Percentiles rank a stretch among this genome's conserved stretches.
Conservation (phyloP, 768 basidiomycete species). For the Kwoniella sp. region DNA sequence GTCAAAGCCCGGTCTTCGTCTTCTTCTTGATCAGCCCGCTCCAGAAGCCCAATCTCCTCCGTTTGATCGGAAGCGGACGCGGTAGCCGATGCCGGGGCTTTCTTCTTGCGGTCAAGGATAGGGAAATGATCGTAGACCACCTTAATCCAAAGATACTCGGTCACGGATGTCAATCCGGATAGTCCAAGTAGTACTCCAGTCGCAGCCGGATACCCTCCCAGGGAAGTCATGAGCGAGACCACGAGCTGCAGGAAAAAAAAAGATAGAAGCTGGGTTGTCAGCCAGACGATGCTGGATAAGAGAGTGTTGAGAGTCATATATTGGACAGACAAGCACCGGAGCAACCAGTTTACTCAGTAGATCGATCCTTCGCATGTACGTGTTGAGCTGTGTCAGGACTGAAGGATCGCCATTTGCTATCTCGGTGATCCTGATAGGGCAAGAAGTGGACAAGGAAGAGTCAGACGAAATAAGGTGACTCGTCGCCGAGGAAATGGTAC, state of each 20-base stretch:
- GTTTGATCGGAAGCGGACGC: too few species aligned
- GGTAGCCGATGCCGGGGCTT: not conserved
- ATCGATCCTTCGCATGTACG: constrained; percentile 48
- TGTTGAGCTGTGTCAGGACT: constrained; percentile 48
- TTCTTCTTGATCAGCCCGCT: not conserved
- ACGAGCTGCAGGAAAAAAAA: constrained; percentile 29
- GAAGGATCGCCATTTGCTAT: constrained; percentile 34
- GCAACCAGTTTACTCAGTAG: constrained; percentile 47
- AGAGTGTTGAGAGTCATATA: not conserved
- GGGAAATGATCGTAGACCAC: constrained; percentile 51
- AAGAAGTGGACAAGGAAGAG: too few species aligned
- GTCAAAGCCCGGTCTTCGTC: not conserved
- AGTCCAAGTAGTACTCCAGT: constrained; percentile 32
- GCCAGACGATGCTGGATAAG: constrained; percentile 10
- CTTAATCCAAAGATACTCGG: constrained; percentile 52
- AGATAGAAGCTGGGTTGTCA: not conserved
- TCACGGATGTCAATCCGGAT: constrained; percentile 26
- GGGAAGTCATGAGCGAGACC: constrained; percentile 47
- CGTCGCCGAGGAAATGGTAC: not conserved
- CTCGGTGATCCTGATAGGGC: constrained; percentile 48
- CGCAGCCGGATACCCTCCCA: constrained; percentile 35
- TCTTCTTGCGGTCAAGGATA: constrained; percentile 17
- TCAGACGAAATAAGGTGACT: not conserved
- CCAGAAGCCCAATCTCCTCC: constrained; percentile 5
- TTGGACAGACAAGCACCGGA: constrained; percentile 30